Evolutionary conservation across 2,329 filamentous ascomycete species (phyloP).

Genomic region (Xylaria sp.): DNA sequence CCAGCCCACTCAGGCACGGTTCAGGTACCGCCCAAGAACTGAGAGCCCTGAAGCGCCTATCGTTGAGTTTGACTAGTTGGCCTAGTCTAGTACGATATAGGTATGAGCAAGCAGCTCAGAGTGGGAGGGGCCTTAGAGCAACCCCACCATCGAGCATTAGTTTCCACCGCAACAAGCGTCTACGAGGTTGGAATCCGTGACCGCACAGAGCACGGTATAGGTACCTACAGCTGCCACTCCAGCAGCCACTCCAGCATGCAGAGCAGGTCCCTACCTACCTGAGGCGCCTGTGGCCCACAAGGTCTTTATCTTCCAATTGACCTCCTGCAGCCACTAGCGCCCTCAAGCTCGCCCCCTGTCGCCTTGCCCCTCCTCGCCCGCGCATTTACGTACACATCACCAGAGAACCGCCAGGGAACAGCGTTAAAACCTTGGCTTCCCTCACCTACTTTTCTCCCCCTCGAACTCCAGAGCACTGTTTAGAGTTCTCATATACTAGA

Average conservation of each 20-base stretch:
- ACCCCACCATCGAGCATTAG: constrained; percentile 17
- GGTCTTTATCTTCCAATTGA: constrained; percentile 1
- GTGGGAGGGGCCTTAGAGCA: constrained; percentile 1
- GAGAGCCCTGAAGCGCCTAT: not conserved
- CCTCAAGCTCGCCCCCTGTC: not conserved
- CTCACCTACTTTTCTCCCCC: constrained; percentile 31
- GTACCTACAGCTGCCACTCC: not conserved
- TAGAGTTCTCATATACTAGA: no score
- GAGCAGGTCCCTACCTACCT: not conserved
- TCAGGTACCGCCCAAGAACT: no score
- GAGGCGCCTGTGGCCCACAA: not conserved
- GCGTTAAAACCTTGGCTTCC: constrained; percentile 30
- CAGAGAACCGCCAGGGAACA: constrained; percentile 25
- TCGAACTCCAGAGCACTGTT: not conserved
- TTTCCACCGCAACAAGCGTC: constrained; percentile 13
- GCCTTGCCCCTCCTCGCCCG: constrained; percentile 23
- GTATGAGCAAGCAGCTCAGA: constrained; percentile 12
- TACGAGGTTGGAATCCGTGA: no score
- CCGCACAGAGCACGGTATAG: no score
- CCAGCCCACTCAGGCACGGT: not conserved
- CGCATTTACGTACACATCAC: constrained; percentile 27
- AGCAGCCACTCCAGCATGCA: not conserved
- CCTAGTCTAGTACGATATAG: constrained; percentile 12
- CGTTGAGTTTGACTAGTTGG: not conserved
- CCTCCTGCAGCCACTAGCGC: not conserved